Percentiles rank a stretch among this genome's conserved stretches.
phyloP scores from a whole-genome alignment of 495 filamentous ascomycete genomes.

The Penicillium dipodomyicola region DNA sequence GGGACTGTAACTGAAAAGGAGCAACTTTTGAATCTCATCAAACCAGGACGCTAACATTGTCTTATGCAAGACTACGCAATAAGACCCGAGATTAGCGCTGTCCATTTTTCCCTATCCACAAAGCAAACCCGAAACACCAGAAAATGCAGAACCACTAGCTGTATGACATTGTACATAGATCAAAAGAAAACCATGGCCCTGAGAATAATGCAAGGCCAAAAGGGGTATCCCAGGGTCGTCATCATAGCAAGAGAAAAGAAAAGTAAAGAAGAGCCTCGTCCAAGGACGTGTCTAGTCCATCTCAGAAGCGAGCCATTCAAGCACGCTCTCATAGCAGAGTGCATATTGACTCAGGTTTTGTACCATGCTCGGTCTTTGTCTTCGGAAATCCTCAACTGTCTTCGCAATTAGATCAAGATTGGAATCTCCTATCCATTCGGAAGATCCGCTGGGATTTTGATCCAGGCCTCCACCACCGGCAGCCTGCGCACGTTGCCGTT shows the following conservation, averaged over 20 bases:
- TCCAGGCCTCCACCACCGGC: conserved; percentile 35
- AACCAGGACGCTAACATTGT: neutral
- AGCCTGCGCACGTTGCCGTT: conserved; percentile 59
- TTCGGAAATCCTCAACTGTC: conserved; percentile 85
- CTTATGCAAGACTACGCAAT: neutral
- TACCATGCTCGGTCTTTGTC: conserved; percentile 92
- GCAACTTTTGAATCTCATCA: neutral
- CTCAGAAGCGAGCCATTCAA: conserved; percentile 76
- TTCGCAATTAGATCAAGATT: conserved; percentile 74
- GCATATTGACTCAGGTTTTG: conserved; percentile 94
- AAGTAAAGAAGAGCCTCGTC: neutral
- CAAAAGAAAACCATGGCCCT: conserved; percentile 6
- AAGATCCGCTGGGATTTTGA: conserved; percentile 2
- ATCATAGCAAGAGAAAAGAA: conserved; percentile 4
- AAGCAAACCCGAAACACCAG: conserved; percentile 8
- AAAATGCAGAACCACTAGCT: conserved; percentile 11
- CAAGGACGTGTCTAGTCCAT: conserved; percentile 21
- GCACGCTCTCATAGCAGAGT: conserved; percentile 90
- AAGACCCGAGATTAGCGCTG: neutral
- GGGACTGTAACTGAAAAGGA: neutral
- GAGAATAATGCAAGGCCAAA: conserved; percentile 6
- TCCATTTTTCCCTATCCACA: neutral
- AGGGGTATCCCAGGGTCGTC: conserved; percentile 11
- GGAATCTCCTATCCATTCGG: conserved; percentile 47
- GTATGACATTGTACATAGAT: conserved; percentile 9